Base-by-base conservation (phyloP, 371 early-diverging fungal genomes). In the Saksenaea vasiformis region DNA sequence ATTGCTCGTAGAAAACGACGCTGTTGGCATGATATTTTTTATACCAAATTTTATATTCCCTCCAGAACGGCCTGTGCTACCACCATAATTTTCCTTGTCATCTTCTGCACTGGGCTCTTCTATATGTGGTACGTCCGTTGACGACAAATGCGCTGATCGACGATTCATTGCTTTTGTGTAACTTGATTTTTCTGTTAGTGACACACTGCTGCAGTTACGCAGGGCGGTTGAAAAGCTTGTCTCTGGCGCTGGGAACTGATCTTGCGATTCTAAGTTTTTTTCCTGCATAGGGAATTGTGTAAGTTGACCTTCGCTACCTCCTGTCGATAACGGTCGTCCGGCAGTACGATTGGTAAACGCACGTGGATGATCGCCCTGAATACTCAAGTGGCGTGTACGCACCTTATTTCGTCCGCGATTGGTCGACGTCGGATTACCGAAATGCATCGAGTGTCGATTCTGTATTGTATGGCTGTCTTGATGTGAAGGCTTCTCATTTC, bases 191-290 rank as follows among this genome's bases (percentile, higher is more conserved):
- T 78, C 78, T 9, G 70, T 67, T 31, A 78, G 64, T 5, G 78
- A 78, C 10, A 73, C 67, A 39, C 71, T 78, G 56, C 78, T 78
- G 0, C 69, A 17, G 39, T 78, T 75, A 0, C 78, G 56, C 11
- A 73, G 14, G 1, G 66, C 54, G 9, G 66, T 72, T 0, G 72
- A 72, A 22, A 72, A 61, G 38, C 73, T 73, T 38, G 70, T 68
- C 56, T 67, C 74, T 5, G 71, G 70, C 36, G 22, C 57, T 51
- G 70, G 66, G 14, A 22, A 47, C 31, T 47, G 37, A 54, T 66
- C 54, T 63, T 63, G 54, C 9, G 60, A 38, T 41, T 55, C 13
- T 15, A 37, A 15, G 31, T 5, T 26, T n/a, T 64, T 59, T 37
- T 63, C 58, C 24, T 60, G 57, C 5, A 26, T 17, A 17, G 55